These are phyloP conservation scores for Lobosporangium transversale DNA, from an alignment of 192 early-diverging fungal species.

Conservation along the genomic window DNA sequence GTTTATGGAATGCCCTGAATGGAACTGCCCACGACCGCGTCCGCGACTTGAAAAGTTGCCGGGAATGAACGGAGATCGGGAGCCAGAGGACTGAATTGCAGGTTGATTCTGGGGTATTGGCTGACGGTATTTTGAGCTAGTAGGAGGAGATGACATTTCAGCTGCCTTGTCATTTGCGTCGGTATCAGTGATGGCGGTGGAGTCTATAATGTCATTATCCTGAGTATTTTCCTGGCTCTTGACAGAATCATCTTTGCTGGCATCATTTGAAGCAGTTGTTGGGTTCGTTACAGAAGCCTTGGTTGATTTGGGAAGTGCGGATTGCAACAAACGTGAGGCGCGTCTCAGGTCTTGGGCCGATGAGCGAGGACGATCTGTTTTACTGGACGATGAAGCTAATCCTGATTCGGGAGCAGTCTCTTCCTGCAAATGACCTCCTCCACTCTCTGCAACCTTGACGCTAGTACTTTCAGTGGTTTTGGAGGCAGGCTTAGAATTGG, in stretches of 20 bases:
- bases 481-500: neutral
- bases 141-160: neutral
- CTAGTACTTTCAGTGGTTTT: neutral
- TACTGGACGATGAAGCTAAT: neutral
- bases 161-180: neutral
- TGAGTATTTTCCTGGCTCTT: neutral
- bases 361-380: constrained; percentile 33
- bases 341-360: constrained; percentile 47
- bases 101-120: constrained; percentile 48
- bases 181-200: constrained; percentile 9
- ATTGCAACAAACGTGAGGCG: constrained; percentile 38
- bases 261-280: neutral
- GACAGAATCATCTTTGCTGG: neutral
- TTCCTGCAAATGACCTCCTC: neutral
- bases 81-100: constrained; percentile 12
- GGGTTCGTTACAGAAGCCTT: constrained; percentile 11
- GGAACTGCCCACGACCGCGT: constrained; percentile 46
- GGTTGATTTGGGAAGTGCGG: constrained; percentile 42
- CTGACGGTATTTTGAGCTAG: constrained; percentile 32
- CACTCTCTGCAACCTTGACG: no score
- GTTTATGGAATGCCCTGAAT: constrained; percentile 30
- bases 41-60: constrained; percentile 48
- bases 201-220: neutral
- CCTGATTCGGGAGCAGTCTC: neutral
- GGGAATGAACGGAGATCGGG: constrained; percentile 40